Percentiles rank a stretch among this genome's conserved stretches.
These are phyloP conservation scores for Selaginella tamariscina DNA, from an alignment of 75 land plant species.

Conservation along the genomic window DNA sequence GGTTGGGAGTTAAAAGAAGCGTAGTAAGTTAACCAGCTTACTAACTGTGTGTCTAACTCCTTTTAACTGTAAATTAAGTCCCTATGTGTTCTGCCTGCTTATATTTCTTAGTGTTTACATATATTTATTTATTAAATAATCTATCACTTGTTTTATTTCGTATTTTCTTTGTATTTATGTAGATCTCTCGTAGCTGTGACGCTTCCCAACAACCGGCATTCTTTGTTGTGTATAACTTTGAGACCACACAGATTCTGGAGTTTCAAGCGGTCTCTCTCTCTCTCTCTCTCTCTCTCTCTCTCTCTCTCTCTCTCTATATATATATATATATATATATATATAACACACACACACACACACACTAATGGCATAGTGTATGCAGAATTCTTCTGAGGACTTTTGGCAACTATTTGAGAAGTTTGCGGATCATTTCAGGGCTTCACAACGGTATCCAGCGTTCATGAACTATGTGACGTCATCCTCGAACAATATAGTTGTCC, in stretches of 20 bases:
- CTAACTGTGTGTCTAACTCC: background rate
- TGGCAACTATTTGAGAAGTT: constrained; percentile 59
- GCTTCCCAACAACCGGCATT: constrained; percentile 59
- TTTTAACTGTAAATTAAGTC: background rate
- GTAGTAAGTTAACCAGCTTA: background rate
- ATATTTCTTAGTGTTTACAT: background rate
- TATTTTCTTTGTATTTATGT: constrained; percentile 10
- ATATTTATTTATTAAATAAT: background rate
- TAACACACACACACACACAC: too few species aligned
- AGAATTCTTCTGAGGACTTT: constrained; percentile 83
- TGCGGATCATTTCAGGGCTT: constrained; percentile 58
- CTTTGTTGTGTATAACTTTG: constrained; percentile 88
- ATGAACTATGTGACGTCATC: constrained; percentile 69
- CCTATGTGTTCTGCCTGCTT: background rate
- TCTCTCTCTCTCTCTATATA: too few species aligned
- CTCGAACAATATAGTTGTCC: constrained; percentile 66
- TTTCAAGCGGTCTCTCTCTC: constrained; percentile 70
- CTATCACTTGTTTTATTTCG: background rate
- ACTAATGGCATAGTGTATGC: too few species aligned
- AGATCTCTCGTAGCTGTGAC: background rate
- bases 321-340: too few species aligned
- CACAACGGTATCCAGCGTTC: constrained; percentile 38
- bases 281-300: too few species aligned
- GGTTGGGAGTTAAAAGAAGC: background rate
- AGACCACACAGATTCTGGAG: constrained; percentile 69